Percentiles rank a stretch among this genome's conserved stretches.
Evolutionary conservation across 2,329 filamentous ascomycete species (phyloP).

Genomic region (Diaporthe capsici): DNA sequence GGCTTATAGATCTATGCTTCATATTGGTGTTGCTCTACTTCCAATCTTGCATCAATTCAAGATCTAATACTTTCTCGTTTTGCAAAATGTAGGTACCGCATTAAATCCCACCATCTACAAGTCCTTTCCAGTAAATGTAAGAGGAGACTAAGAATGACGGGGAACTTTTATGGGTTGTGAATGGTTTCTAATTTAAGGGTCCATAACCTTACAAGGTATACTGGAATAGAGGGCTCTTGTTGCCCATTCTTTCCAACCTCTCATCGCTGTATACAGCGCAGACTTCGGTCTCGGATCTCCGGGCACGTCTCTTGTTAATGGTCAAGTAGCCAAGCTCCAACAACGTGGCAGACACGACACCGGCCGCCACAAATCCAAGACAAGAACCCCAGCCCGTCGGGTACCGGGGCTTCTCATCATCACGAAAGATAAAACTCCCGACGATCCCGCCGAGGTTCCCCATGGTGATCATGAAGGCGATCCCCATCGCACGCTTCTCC

Average conservation of each 20-base stretch:
- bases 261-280: constrained; percentile 54
- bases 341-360: constrained; percentile 48
- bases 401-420: constrained; percentile 42
- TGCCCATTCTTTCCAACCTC: constrained; percentile 55
- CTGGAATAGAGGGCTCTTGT: constrained; percentile 57
- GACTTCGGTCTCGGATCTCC: constrained; percentile 44
- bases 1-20: no score
- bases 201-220: constrained; percentile 44
- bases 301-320: constrained; percentile 47
- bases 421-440: constrained; percentile 65
- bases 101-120: no score
- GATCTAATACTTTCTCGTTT: no score
- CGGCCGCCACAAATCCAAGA: constrained; percentile 49
- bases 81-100: no score
- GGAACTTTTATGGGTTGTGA: no score
- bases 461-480: constrained; percentile 55
- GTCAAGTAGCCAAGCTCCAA: constrained; percentile 49
- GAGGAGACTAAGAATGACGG: no score
- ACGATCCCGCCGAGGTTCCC: constrained; percentile 58
- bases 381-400: constrained; percentile 40
- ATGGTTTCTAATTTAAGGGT: no score
- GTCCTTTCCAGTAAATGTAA: no score
- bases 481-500: constrained; percentile 53
- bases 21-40: no score
- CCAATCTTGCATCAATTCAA: no score